A percentile compares a stretch with the other conserved stretches of the same genome.
Evolutionary conservation across 2,329 filamentous ascomycete species (phyloP).

Genomic region (Botrytis cinerea): DNA sequence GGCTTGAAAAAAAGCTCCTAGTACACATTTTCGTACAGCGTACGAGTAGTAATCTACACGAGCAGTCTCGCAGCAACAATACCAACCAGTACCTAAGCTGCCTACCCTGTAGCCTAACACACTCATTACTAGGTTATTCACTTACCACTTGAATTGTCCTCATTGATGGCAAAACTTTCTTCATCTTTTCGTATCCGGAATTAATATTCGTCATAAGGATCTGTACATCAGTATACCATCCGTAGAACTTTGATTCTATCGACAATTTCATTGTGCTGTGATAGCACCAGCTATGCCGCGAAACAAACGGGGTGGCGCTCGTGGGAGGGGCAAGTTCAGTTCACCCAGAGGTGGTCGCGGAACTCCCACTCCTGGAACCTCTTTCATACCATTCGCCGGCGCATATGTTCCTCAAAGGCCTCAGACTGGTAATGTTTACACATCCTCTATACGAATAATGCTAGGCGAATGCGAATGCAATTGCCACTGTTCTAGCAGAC

Average conservation of each 20-base stretch:
- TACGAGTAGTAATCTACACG: too few species aligned
- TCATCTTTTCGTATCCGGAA: neutral
- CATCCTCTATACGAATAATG: neutral
- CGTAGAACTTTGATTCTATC: neutral
- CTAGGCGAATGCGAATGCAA: too few species aligned
- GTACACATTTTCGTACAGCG: neutral
- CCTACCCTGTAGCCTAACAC: neutral
- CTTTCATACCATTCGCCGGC: slow-evolving; percentile 33
- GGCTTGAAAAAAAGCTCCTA: neutral
- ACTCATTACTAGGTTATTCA: neutral
- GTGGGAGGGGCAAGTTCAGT: slow-evolving; percentile 28
- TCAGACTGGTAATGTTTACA: slow-evolving; percentile 29
- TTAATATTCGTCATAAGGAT: neutral
- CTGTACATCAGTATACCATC: neutral
- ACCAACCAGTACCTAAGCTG: neutral
- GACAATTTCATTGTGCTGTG: neutral
- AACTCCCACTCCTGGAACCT: slow-evolving; percentile 24
- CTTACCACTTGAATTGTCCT: neutral
- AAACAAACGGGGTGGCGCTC: slow-evolving; percentile 27
- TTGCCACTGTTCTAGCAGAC: neutral
- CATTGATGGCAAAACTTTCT: slow-evolving; percentile 3
- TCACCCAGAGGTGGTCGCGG: slow-evolving; percentile 24
- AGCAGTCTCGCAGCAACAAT: too few species aligned
- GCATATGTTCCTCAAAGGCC: slow-evolving; percentile 26
- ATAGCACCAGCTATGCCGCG: slow-evolving; percentile 30